Conservation (phyloP, 2,329 filamentous ascomycete species). For the Sporothrix schenckii region DNA sequence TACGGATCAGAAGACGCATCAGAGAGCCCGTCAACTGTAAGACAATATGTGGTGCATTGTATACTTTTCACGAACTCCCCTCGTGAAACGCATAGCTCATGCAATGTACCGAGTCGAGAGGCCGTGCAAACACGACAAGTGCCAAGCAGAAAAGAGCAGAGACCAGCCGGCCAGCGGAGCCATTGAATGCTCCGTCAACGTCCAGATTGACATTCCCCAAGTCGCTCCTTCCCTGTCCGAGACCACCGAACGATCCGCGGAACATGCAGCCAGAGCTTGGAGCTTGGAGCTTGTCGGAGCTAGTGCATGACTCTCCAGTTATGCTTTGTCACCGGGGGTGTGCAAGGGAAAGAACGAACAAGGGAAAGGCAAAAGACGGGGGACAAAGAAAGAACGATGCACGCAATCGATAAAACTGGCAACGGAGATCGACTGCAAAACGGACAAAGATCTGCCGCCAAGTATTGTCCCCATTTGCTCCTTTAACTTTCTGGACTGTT, state of each 20-base stretch:
- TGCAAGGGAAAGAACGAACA: neutral
- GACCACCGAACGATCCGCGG: slow-evolving; percentile 10
- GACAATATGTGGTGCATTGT: neutral
- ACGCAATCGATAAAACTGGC: neutral
- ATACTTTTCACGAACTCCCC: neutral
- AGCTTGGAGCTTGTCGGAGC: neutral
- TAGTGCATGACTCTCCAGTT: slow-evolving; percentile 24
- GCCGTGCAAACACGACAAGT: slow-evolving; percentile 20
- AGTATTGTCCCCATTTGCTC: neutral
- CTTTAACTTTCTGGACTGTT: neutral
- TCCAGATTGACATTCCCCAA: neutral
- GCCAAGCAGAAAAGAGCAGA: neutral
- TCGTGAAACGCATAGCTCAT: neutral
- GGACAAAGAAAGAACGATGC: slow-evolving; percentile 1
- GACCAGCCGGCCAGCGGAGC: neutral
- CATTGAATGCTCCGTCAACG: neutral
- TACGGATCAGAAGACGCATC: no score
- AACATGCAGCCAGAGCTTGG: slow-evolving; percentile 10
- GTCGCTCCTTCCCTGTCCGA: neutral
- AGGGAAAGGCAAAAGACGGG: neutral
- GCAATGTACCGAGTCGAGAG: neutral
- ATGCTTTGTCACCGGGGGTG: slow-evolving; percentile 19
- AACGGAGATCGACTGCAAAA: slow-evolving; percentile 12
- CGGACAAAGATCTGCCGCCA: neutral
- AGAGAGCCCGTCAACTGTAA: neutral